Base-by-base conservation (phyloP, 1,284 basidiomycete genomes). In the Sporisorium reilianum region DNA sequence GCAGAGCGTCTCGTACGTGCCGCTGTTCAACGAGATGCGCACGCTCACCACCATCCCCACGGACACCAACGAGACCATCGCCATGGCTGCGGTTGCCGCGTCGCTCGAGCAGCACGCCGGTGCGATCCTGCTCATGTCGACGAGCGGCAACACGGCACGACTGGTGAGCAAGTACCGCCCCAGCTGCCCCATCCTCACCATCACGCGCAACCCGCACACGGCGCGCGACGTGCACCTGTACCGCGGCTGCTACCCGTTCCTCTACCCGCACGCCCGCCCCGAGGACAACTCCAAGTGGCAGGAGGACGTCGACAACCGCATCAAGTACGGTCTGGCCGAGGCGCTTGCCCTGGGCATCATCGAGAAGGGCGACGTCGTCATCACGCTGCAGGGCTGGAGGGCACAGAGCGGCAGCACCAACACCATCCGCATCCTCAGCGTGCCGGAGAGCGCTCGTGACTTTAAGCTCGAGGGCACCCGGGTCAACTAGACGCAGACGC, bases 331-430 rank as follows among this genome's bases (percentile, higher is more conserved):
- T 75, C 89, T 99, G 85, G 89, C 91, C 85, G 91, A 89, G 84
- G 97, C 94, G n/a, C 88, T 99, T 53, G 88, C 88, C 40, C 87
- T 99, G 84, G 92, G 92, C 77, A 90, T 99, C 85, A 91, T 99
- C 87, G 90, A 91, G 85, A 90, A 93, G 61, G 94, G 95, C 62
- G 91, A 91, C 63, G 94, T 94, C 22, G 90, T 99, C 82, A 89
- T 99, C 80, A 96, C 96, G 53, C 91, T 99, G 11, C 97, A 99
- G 87, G 97, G 97, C 53, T 99, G 96, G 96, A 95, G 96, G 87
- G 94, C 94, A 57, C 96, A 97, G 75, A 90, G 96, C 63, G 95
- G 95, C 46, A 93, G 97, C 88, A 93, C 86, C 74, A 87, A 86
- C 75, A 83, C 81, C 30, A 73, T 85, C 55, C 80, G 83, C 40